These are phyloP conservation scores for Lentinula sp. DNA, from an alignment of 768 basidiomycete genomes.

Conservation along the genomic window DNA sequence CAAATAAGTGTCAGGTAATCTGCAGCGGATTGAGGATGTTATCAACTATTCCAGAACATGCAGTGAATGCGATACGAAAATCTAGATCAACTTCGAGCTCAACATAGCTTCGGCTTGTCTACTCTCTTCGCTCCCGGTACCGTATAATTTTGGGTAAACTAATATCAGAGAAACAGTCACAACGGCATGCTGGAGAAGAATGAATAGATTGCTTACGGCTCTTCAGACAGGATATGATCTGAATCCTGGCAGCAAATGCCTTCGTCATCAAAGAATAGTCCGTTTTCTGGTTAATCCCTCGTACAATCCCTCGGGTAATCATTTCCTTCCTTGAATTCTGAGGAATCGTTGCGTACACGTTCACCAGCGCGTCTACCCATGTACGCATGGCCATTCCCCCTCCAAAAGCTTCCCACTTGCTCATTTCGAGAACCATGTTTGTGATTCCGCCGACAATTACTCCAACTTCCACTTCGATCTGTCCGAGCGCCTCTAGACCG, in stretches of 20 bases:
- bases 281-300: conserved; percentile 43
- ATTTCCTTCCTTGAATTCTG: conserved; percentile 26
- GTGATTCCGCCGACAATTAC: conserved; percentile 46
- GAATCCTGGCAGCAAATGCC: conserved; percentile 48
- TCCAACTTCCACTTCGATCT: conserved; percentile 41
- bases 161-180: neutral
- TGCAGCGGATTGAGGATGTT: too few species aligned
- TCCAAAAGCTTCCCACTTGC: conserved; percentile 39
- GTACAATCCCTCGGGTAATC: conserved; percentile 43
- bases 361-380: conserved; percentile 43
- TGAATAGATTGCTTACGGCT: conserved; percentile 28
- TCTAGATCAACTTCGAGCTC: conserved; percentile 7
- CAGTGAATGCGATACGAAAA: neutral
- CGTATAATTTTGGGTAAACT: conserved; percentile 6
- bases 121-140: conserved; percentile 4
- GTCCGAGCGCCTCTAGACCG: conserved; percentile 40
- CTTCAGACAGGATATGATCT: conserved; percentile 48
- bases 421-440: conserved; percentile 49
- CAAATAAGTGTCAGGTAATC: too few species aligned
- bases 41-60: too few species aligned
- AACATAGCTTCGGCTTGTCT: conserved; percentile 7
- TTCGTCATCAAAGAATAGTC: conserved; percentile 45
- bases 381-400: conserved; percentile 51
- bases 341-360: conserved; percentile 29
- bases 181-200: neutral